Conservation (phyloP, 257 asterid genomes). For the Nicotiana knightiana region DNA sequence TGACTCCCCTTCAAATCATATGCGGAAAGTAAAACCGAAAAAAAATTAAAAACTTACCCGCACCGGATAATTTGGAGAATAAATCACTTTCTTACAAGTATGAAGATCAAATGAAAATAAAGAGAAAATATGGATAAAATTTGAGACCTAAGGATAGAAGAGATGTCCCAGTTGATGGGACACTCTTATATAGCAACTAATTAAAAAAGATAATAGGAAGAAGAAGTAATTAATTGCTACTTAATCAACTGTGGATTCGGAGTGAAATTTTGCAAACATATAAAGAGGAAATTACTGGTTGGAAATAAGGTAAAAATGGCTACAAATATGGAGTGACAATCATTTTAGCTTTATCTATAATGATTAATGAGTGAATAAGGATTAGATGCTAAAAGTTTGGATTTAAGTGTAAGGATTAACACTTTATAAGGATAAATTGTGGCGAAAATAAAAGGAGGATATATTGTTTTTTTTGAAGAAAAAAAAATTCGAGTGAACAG, state of each 20-base stretch:
- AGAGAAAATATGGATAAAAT: not conserved
- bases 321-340: not conserved
- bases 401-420: no score
- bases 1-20: no score
- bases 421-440: no score
- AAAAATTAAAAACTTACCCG: no score
- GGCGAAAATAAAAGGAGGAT: no score
- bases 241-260: not conserved
- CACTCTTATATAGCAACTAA: not conserved
- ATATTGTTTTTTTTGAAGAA: no score
- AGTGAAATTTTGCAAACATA: not conserved
- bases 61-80: not conserved
- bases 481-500: no score
- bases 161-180: slow-evolving; percentile 4
- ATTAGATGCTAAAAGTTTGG: no score
- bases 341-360: not conserved
- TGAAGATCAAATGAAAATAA: not conserved
- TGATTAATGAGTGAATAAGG: no score
- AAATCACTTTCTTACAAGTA: not conserved
- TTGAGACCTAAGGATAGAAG: not conserved
- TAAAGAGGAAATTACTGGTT: not conserved
- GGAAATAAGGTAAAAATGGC: not conserved
- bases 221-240: not conserved
- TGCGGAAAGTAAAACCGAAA: no score
- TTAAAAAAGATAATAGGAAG: not conserved